Conservation (phyloP, 2,329 filamentous ascomycete species). For the Macrophomina phaseolina region DNA sequence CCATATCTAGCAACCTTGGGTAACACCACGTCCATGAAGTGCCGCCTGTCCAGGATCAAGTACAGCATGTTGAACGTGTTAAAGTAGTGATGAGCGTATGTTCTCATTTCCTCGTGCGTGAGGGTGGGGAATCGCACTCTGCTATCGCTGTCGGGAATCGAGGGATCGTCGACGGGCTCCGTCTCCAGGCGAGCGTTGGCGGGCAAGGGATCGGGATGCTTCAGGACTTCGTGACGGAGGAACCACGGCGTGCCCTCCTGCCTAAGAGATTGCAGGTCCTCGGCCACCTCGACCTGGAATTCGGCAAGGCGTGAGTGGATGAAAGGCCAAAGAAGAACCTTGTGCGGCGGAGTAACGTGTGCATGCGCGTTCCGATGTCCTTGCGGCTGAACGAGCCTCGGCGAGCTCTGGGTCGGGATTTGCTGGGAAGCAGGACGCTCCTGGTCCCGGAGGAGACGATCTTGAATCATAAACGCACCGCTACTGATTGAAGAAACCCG, state of each 20-base stretch:
- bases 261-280: conserved; percentile 26
- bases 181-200: conserved; percentile 32
- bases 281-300: conserved; percentile 9
- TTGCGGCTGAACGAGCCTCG: background rate
- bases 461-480: conserved; percentile 7
- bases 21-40: conserved; percentile 21
- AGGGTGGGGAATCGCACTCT: conserved; percentile 24
- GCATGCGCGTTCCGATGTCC: background rate
- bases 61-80: conserved; percentile 28
- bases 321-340: conserved; percentile 32
- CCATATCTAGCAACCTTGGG: conserved; percentile 51
- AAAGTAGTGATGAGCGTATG: conserved; percentile 27
- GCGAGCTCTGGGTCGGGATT: background rate
- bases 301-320: conserved; percentile 26
- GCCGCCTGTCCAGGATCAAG: conserved; percentile 25
- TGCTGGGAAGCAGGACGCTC: background rate
- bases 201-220: conserved; percentile 23
- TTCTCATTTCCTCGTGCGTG: conserved; percentile 27
- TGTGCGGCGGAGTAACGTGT: conserved; percentile 31
- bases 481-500: conserved; percentile 25
- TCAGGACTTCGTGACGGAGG: conserved; percentile 23
- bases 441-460: background rate
- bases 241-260: conserved; percentile 29
- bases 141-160: background rate
- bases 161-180: background rate